Percentiles rank a stretch among this genome's conserved stretches.
phyloP scores from a whole-genome alignment of 2,329 filamentous ascomycete genomes.

The Byssochlamys sp. region DNA sequence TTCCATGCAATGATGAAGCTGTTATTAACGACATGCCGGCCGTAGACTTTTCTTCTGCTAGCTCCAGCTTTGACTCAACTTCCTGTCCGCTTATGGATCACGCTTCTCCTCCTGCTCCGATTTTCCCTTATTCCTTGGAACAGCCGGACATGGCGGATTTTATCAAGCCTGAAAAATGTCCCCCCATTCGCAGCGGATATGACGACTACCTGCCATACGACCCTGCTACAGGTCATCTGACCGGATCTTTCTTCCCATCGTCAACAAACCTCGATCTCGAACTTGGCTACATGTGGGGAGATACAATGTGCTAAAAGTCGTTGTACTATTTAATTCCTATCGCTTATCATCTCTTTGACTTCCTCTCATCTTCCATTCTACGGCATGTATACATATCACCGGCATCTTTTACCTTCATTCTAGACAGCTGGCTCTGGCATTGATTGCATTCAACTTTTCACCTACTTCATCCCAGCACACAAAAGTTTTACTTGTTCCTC shows the following conservation, averaged over 20 bases:
- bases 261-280: slow-evolving; percentile 21
- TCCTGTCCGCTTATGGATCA: slow-evolving; percentile 19
- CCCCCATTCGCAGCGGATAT: slow-evolving; percentile 13
- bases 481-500: not conserved
- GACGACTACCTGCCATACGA: slow-evolving; percentile 27
- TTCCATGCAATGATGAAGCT: slow-evolving; percentile 17
- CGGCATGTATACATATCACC: not conserved
- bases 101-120: slow-evolving; percentile 5
- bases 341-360: not conserved
- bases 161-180: slow-evolving; percentile 19
- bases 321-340: not conserved
- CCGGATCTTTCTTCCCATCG: slow-evolving; percentile 29
- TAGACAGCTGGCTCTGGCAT: not conserved
- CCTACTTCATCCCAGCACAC: not conserved
- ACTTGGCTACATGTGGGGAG: slow-evolving; percentile 23
- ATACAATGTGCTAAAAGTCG: slow-evolving; percentile 7
- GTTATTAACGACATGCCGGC: slow-evolving; percentile 11
- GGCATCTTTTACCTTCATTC: not conserved
- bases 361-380: not conserved
- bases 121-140: slow-evolving; percentile 14
- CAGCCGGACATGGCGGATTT: slow-evolving; percentile 18
- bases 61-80: slow-evolving; percentile 12
- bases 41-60: slow-evolving; percentile 5
- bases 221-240: slow-evolving; percentile 26
- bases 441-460: not conserved